A percentile compares a stretch with the other conserved stretches of the same genome.
Conservation (phyloP, 345 rosid genomes). For the Turnera subulata region DNA sequence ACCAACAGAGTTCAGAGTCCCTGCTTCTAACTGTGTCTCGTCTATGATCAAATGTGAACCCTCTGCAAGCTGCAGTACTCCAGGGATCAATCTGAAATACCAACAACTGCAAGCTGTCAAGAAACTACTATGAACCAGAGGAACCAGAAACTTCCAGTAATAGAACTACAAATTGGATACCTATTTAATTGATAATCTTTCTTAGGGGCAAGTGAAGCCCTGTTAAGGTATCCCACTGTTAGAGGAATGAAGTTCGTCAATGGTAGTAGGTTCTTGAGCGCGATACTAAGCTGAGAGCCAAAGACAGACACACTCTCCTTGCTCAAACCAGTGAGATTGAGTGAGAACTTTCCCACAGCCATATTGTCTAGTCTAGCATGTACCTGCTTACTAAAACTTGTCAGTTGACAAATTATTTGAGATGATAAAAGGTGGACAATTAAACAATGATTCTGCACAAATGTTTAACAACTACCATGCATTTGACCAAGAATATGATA, state of each 20-base stretch:
- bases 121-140: background rate
- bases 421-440: background rate
- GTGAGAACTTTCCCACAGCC: constrained; percentile 91
- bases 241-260: constrained; percentile 57
- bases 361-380: constrained; percentile 67
- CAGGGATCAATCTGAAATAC: constrained; percentile 57
- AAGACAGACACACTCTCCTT: constrained; percentile 68
- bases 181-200: constrained; percentile 77
- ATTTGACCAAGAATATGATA: constrained; percentile 6
- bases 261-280: constrained; percentile 65
- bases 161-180: constrained; percentile 20
- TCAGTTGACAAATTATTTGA: background rate
- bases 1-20: constrained; percentile 73
- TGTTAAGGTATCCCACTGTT: constrained; percentile 65
- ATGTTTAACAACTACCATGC: background rate
- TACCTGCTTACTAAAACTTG: constrained; percentile 40
- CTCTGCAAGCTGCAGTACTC: constrained; percentile 72
- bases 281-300: constrained; percentile 41
- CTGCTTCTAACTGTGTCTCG: constrained; percentile 73
- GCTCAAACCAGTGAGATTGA: constrained; percentile 60
- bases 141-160: background rate
- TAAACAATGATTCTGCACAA: background rate
- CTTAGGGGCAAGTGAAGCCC: constrained; percentile 62
- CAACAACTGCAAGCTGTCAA: constrained; percentile 10
- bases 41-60: constrained; percentile 74